Evolutionary conservation across 345 rosid species (phyloP).

Genomic region (Gynandropsis gynandra): DNA sequence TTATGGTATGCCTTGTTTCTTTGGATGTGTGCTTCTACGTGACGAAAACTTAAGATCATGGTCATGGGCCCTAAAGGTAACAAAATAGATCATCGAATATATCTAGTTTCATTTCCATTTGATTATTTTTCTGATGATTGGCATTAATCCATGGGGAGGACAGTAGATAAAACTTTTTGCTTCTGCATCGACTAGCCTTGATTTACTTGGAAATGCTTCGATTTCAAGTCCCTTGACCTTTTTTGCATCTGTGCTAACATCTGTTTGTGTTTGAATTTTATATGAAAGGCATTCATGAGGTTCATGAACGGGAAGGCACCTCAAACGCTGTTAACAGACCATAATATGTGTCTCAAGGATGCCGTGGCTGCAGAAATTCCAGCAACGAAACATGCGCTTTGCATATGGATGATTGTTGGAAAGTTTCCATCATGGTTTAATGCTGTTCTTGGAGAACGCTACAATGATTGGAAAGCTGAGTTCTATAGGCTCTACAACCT

Average conservation of each 20-base stretch:
- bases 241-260: constrained; percentile 9
- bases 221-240: background rate
- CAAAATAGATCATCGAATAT: background rate
- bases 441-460: constrained; percentile 83
- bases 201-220: background rate
- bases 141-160: background rate
- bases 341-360: constrained; percentile 87
- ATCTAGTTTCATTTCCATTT: background rate
- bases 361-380: constrained; percentile 87
- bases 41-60: constrained; percentile 74
- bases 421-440: constrained; percentile 97
- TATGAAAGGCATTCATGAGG: constrained; percentile 58
- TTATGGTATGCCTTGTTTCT: constrained; percentile 97
- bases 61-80: constrained; percentile 97
- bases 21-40: constrained; percentile 77
- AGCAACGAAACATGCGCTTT: constrained; percentile 74
- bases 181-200: background rate
- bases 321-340: constrained; percentile 82
- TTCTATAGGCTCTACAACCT: constrained; percentile 75
- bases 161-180: too few species aligned
- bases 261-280: constrained; percentile 22
- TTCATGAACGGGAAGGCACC: constrained; percentile 94
- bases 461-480: constrained; percentile 92
- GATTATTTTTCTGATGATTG: background rate
- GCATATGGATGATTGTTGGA: constrained; percentile 94